phyloP scores from a whole-genome alignment of 176 grass and related monocot species.

The Otatea glauca region DNA sequence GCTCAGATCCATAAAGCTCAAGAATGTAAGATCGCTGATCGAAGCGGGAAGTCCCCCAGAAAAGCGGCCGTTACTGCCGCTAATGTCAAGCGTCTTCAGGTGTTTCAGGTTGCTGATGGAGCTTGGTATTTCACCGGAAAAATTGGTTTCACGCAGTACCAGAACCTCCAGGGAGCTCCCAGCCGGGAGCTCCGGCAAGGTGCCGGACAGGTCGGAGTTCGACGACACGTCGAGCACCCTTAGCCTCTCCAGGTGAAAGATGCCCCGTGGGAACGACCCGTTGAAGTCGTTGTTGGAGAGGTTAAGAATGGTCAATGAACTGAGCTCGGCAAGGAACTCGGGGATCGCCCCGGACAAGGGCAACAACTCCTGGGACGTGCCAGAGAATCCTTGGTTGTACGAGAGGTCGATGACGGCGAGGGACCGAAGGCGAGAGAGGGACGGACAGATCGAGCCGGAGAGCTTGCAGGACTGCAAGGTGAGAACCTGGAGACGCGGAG shows the following conservation, averaged over 20 bases:
- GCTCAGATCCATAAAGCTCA: constrained; percentile 45
- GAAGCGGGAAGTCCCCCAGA: constrained; percentile 12
- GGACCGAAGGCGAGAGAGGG: constrained; percentile 31
- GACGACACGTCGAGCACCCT: constrained; percentile 50
- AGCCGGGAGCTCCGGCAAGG: constrained; percentile 38
- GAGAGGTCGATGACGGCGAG: constrained; percentile 46
- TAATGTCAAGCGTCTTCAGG: constrained; percentile 13
- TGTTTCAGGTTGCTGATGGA: constrained; percentile 51
- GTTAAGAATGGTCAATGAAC: constrained; percentile 35
- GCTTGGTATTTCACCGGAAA: constrained; percentile 43
- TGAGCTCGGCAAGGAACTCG: constrained; percentile 30
- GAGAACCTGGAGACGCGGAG: constrained; percentile 40
- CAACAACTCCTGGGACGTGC: neutral
- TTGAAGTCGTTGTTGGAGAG: constrained; percentile 50
- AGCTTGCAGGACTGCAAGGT: constrained; percentile 51
- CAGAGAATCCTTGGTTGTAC: constrained; percentile 31
- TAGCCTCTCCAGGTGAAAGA: constrained; percentile 50
- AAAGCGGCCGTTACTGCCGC: constrained; percentile 12
- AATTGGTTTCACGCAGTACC: constrained; percentile 41
- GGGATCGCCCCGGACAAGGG: constrained; percentile 44
- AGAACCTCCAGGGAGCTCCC: constrained; percentile 45
- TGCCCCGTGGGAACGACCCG: constrained; percentile 36
- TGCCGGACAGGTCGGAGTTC: constrained; percentile 51
- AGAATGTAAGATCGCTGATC: neutral
- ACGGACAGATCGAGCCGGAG: constrained; percentile 35